Conservation (phyloP, 352 stramenopile genomes). For the Pseudoperonospora humuli region DNA sequence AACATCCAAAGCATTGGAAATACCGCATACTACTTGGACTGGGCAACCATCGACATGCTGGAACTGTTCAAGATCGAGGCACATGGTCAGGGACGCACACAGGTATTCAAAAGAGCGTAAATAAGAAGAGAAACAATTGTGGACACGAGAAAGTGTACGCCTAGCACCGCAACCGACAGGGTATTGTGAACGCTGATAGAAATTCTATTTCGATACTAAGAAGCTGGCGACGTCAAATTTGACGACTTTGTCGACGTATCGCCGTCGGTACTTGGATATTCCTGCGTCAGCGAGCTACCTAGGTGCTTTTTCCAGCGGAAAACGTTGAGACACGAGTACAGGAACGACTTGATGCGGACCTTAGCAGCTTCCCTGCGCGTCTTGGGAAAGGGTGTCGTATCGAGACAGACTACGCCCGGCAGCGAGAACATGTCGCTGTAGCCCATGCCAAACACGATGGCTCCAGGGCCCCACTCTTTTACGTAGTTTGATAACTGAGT, state of each 20-base stretch:
- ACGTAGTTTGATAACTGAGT: slow-evolving; percentile 77
- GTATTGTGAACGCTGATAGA: too few species aligned
- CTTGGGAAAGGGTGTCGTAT: slow-evolving; percentile 77
- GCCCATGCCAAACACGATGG: slow-evolving; percentile 83
- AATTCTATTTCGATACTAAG: too few species aligned
- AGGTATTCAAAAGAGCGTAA: too few species aligned
- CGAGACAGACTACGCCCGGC: slow-evolving; percentile 69
- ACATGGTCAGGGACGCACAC: too few species aligned
- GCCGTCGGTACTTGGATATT: slow-evolving; percentile 35
- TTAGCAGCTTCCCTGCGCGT: slow-evolving; percentile 61
- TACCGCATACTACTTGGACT: too few species aligned
- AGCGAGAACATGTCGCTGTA: slow-evolving; percentile 85
- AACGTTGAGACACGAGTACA: slow-evolving; percentile 55
- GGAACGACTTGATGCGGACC: slow-evolving; percentile 68
- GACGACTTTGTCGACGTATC: slow-evolving; percentile 4
- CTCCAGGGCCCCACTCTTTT: slow-evolving; percentile 78
- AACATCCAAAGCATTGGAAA: too few species aligned
- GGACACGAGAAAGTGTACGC: too few species aligned
- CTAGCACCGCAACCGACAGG: too few species aligned
- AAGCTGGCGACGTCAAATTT: neutral
- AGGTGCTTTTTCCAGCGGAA: slow-evolving; percentile 79
- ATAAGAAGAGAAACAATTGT: too few species aligned
- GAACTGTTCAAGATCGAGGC: too few species aligned
- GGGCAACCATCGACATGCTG: too few species aligned
- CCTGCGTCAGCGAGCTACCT: slow-evolving; percentile 64